phyloP scores from a whole-genome alignment of 2,329 filamentous ascomycete genomes.

The Stemphylium beticola region DNA sequence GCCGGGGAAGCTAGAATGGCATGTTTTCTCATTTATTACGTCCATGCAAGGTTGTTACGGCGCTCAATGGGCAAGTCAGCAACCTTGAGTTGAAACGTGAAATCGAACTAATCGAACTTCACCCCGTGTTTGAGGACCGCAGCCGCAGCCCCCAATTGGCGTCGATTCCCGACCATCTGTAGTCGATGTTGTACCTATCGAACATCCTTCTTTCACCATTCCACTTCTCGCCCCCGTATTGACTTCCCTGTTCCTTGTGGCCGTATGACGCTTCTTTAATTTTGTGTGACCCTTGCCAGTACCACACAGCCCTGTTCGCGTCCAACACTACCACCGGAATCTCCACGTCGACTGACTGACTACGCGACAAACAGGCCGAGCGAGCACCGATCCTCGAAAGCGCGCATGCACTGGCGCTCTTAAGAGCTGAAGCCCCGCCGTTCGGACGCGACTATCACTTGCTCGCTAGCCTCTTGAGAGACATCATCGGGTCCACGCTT shows the following conservation, averaged over 20 bases:
- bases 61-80: slow-evolving; percentile 11
- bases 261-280: slow-evolving; percentile 23
- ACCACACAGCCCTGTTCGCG: slow-evolving; percentile 18
- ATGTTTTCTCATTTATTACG: slow-evolving; percentile 16
- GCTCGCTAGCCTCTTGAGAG: slow-evolving; percentile 28
- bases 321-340: slow-evolving; percentile 3
- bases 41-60: slow-evolving; percentile 10
- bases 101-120: slow-evolving; percentile 18
- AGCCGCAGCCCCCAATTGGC: slow-evolving; percentile 31
- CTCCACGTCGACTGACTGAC: slow-evolving; percentile 11
- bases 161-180: slow-evolving; percentile 11
- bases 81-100: slow-evolving; percentile 20
- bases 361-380: slow-evolving; percentile 19
- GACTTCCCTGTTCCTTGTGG: slow-evolving; percentile 8
- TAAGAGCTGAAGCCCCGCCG: slow-evolving; percentile 22
- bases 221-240: slow-evolving; percentile 6
- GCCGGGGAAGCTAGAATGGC: slow-evolving; percentile 16
- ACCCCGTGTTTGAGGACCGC: slow-evolving; percentile 28
- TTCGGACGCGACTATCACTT: slow-evolving; percentile 31
- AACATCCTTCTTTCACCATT: slow-evolving; percentile 19
- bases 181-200: slow-evolving; percentile 7
- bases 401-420: slow-evolving; percentile 8
- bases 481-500: slow-evolving; percentile 24
- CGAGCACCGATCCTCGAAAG: slow-evolving; percentile 8
- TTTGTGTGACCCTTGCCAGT: slow-evolving; percentile 30